phyloP scores from a whole-genome alignment of 495 filamentous ascomycete genomes.

The Daldinia decipiens region DNA sequence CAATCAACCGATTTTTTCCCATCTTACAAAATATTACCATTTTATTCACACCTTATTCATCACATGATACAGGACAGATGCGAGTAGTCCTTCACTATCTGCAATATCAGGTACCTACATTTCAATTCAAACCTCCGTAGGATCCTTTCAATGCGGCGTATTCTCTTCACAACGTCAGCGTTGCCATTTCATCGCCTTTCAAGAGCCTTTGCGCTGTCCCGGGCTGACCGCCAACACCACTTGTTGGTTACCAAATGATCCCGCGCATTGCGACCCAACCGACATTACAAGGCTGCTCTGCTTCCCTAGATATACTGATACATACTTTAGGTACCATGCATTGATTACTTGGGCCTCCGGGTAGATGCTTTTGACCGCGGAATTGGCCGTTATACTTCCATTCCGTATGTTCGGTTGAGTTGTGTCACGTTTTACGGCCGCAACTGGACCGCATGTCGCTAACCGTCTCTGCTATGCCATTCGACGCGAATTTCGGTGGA shows the following conservation, averaged over 20 bases:
- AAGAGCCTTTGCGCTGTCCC: conserved; percentile 2
- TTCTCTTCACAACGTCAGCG: conserved; percentile 32
- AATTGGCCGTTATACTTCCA: conserved; percentile 37
- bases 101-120: conserved; percentile 21
- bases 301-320: conserved; percentile 27
- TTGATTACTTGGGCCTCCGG: conserved; percentile 41
- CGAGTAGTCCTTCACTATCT: conserved; percentile 35
- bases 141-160: conserved; percentile 41
- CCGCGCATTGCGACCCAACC: conserved; percentile 38
- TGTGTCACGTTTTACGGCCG: conserved; percentile 43
- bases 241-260: conserved; percentile 30
- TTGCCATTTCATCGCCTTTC: conserved; percentile 7
- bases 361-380: conserved; percentile 43
- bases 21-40: conserved; percentile 2
- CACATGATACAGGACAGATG: conserved; percentile 38
- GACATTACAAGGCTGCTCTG: conserved; percentile 27
- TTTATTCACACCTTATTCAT: conserved; percentile 17
- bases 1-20: not conserved
- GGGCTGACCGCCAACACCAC: conserved; percentile 27
- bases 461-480: conserved; percentile 39
- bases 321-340: conserved; percentile 35
- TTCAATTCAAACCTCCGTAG: conserved; percentile 19
- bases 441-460: conserved; percentile 39
- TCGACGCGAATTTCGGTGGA: conserved; percentile 41
- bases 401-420: conserved; percentile 40